These are phyloP conservation scores for Vaccinium darrowii DNA, from an alignment of 148 eudicot species.

Conservation along the genomic window DNA sequence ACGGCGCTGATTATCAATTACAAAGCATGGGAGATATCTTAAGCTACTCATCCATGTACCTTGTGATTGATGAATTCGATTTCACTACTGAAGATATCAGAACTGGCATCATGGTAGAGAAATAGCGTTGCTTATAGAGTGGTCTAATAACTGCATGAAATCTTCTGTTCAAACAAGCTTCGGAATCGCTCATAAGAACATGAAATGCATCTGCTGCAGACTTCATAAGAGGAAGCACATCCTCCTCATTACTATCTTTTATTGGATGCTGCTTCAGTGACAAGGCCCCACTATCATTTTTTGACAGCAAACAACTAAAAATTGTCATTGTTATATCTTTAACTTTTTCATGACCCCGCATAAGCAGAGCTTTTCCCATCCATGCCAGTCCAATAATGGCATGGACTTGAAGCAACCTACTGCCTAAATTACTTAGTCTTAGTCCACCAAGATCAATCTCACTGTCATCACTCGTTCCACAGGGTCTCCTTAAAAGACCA, in stretches of 20 bases:
- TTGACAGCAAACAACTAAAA: slow-evolving; percentile 53
- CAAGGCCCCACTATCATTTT: slow-evolving; percentile 26
- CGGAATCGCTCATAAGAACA: slow-evolving; percentile 76
- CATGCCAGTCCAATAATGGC: slow-evolving; percentile 70
- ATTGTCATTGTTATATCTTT: slow-evolving; percentile 67
- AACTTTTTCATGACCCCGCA: slow-evolving; percentile 86
- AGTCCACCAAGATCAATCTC: slow-evolving; percentile 23
- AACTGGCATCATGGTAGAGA: slow-evolving; percentile 69
- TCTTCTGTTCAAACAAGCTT: slow-evolving; percentile 72
- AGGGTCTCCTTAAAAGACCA: slow-evolving; percentile 24
- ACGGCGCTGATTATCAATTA: neutral
- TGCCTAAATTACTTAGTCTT: slow-evolving; percentile 19
- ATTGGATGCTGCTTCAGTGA: slow-evolving; percentile 21
- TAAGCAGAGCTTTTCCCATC: slow-evolving; percentile 90
- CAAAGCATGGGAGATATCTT: neutral
- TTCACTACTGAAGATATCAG: slow-evolving; percentile 46
- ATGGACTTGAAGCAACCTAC: slow-evolving; percentile 31
- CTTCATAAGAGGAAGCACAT: slow-evolving; percentile 36
- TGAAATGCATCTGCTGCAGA: slow-evolving; percentile 87
- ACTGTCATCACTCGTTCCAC: slow-evolving; percentile 25
- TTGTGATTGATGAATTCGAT: slow-evolving; percentile 39
- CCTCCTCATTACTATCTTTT: slow-evolving; percentile 30
- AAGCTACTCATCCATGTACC: slow-evolving; percentile 37
- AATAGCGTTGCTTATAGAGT: slow-evolving; percentile 91
- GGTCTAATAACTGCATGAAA: slow-evolving; percentile 78